Conservation (phyloP, 2,329 filamentous ascomycete genomes). For the Monilinia vaccinii-corymbosi region DNA sequence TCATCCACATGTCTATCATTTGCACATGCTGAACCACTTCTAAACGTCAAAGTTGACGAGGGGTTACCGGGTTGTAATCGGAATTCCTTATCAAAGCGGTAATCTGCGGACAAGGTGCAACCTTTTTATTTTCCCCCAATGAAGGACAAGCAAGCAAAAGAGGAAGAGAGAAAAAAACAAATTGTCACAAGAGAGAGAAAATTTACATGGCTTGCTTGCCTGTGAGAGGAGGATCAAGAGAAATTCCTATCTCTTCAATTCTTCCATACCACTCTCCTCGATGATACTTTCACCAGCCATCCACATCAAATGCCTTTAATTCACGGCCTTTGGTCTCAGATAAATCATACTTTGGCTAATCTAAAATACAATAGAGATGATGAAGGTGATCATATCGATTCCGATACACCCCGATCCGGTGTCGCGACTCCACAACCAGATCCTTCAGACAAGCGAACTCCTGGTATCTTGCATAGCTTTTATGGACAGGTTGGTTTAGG, state of each 20-base stretch:
- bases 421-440: conserved; percentile 91
- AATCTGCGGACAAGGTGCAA: conserved; percentile 17
- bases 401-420: conserved; percentile 80
- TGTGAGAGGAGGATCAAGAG: not conserved
- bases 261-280: not conserved
- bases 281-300: not conserved
- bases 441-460: conserved; percentile 86
- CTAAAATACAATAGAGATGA: conserved; percentile 43
- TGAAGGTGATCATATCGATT: conserved; percentile 66
- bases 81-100: conserved; percentile 24
- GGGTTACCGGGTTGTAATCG: conserved; percentile 18
- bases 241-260: not conserved
- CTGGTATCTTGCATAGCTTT: conserved; percentile 90
- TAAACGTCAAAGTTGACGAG: conserved; percentile 24
- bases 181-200: not conserved
- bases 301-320: not conserved
- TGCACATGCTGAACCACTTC: conserved; percentile 9
- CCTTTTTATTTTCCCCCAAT: not conserved
- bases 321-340: conserved; percentile 7
- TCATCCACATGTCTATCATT: too few relatives aligned
- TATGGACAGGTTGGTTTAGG: conserved; percentile 98
- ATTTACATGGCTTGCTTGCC: not conserved
- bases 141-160: conserved; percentile 6
- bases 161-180: not conserved
- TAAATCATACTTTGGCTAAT: conserved; percentile 25